Evolutionary conservation across 2,329 filamentous ascomycete species (phyloP), one percentile per base, ranked within the genome.

Genomic region (Epichloe amarillans): DNA sequence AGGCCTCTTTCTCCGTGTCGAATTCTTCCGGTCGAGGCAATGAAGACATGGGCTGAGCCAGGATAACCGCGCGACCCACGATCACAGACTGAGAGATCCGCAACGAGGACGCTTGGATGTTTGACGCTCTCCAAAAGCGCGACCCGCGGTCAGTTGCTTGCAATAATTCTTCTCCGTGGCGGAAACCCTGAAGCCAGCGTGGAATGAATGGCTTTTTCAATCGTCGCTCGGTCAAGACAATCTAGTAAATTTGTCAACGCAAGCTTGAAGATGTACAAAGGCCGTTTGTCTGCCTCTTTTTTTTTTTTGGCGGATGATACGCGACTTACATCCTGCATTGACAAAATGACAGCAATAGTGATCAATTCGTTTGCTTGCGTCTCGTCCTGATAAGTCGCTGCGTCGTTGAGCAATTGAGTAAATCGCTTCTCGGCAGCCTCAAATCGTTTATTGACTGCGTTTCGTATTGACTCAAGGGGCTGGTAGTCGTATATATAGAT

Each of bases 401-500:
- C 57, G 4, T 58, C 52, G 26, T 56, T 55, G 0, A 69, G 59
- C 30, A 69, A 56, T 5, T 53, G 45, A 14, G 56, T 59, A 26
- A 68, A 58, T 4, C 66, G 62, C 3, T 52, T 33, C 40, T 67
- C 65, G 4, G 66, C 64, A 17, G 55, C 49, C 11, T 44, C 40
- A 51, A 67, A 69, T 19, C 61, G 60, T 11, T 61, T 50, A 42
- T 69, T 69, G 48, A 69, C 63, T 12, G 62, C 59, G 10, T 55
- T 55, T 15, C 61, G 59, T 12, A 70, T 56, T 5, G 53, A 53
- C 8, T 66, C 60, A 30, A 61, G 56, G 1, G 66, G 67, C 15
- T 63, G 51, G 36, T 70, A 71, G 50, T 71, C 68, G 50, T 69
- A 68, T 5, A 71, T 65, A 33, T 71, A 71, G 1, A 69, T 63